phyloP scores from a whole-genome alignment of 306 rosid species.

The Crataegus laevigata region DNA sequence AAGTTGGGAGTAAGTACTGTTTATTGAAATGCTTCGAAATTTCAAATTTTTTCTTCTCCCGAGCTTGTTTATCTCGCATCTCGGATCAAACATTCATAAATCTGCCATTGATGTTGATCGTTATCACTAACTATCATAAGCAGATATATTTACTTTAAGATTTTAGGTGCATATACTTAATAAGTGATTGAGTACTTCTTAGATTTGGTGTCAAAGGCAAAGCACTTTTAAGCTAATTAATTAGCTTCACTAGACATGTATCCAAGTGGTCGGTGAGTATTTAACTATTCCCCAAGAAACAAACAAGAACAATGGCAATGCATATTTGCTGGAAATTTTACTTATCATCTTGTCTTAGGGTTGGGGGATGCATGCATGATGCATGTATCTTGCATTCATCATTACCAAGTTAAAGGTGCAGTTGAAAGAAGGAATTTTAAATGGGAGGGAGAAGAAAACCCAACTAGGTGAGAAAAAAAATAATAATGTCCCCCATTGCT shows the following conservation, averaged over 20 bases:
- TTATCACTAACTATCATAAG: too few species aligned
- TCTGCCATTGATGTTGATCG: too few species aligned
- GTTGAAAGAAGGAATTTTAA: background rate
- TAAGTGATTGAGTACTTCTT: too few species aligned
- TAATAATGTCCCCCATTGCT: constrained; percentile 13
- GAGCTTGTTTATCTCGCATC: too few species aligned
- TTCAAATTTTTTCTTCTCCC: background rate
- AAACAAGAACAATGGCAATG: background rate
- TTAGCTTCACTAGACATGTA: background rate
- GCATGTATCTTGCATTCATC: background rate
- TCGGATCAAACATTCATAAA: background rate
- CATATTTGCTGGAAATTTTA: background rate
- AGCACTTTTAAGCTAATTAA: too few species aligned
- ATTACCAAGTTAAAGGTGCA: background rate
- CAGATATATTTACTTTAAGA: too few species aligned
- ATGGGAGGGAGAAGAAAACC: background rate
- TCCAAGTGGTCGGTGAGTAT: too few species aligned
- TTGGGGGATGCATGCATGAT: background rate
- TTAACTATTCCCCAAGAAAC: background rate
- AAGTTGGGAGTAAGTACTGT: too few species aligned
- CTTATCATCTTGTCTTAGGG: background rate
- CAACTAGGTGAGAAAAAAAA: background rate
- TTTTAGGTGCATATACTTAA: too few species aligned
- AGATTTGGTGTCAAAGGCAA: too few species aligned
- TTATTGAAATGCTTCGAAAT: too few species aligned